Evolutionary conservation across 495 filamentous ascomycete species (phyloP), one percentile per base, ranked within the genome.

Genomic region (Penicillium cosmopolitanum): DNA sequence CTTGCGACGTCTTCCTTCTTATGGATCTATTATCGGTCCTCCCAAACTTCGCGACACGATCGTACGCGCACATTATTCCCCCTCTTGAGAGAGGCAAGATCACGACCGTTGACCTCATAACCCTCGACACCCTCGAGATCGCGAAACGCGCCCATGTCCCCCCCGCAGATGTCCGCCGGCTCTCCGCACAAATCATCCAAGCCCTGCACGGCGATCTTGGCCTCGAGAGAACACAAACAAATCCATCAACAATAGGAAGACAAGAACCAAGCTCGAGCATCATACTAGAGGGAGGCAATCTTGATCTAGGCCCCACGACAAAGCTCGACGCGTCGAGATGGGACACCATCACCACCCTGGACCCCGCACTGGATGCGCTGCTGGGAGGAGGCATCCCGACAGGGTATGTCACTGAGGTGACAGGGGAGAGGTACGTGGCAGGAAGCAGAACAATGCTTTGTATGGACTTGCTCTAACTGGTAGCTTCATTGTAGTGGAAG

Each of bases 21-120:
- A 95, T 92, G 73, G 94, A 98, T 86, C 89, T 98, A 61, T 78
- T 87, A 68, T 80, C 84, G 70, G 84, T 93, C 70, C 86, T 97
- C 52, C 95, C 95, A 64, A 77, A 82, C 74, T 96, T 97, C 76
- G 77, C 84, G 62, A 85, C 84, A 56, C 82, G 84, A 66, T 71
- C 78, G 19, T 92, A 86, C 71, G 79, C 86, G 5, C 85, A 88
- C 66, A 87, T 97, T 16, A 77, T 97, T 23, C 88, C 91, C 2
- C 87, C 87, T 1, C 80, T 97, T 36, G 93, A 97, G 72, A 84
- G 85, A 68, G 80, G 85, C 68, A 72, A 78, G 31, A 78, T 97
- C 67, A 91, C 89, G 6, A 90, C 87, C 23, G 87, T 86, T 61
- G 95, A 98, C 68, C 86, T 98, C 36, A 81, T 98, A 65, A 90